Base-by-base conservation (phyloP, 208 protist genomes). In the Endotrypanum monterogeii region DNA sequence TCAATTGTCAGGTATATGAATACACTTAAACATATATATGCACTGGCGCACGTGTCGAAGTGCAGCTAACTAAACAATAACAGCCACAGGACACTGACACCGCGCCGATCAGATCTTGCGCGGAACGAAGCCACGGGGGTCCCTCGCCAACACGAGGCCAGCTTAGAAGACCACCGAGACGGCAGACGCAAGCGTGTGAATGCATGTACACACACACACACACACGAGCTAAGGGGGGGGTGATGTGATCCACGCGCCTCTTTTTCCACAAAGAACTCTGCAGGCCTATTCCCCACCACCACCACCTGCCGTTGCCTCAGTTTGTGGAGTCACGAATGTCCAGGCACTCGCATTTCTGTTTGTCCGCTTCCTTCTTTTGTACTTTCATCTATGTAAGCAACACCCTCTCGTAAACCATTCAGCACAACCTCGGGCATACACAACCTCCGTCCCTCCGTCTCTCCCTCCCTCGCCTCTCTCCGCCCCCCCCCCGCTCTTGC, bases 351-450 rank as follows among this genome's bases (percentile, higher is more conserved):
- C 39, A 12, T n/a, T 20, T 50, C 52, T 37, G 51, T 44, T n/a
- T n/a, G n/a, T n/a, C n/a, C n/a, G n/a, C 52, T 58, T 55, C 30
- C 4, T 32, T 57, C 20, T 41, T 46, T 37, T 63, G 58, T 25
- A 25, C 1, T 20, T 32, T n/a, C 16, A 44, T 63, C 58, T 63
- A 63, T 63, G 35, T n/a, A 63, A 63, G 58, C 35, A 63, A 63
- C 8, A 46, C 25, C 25, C 23, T 23, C 35, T 41, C 35, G 11
- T 28, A 32, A 63, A 11, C 52, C 14, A 63, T 14, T 14, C 58
- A 61, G 25, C 56, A 35, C 52, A 1, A n/a, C n/a, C 18, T 44
- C 56, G 32, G 56, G 30, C 23, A 61, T 35, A 14, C 18, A 62
- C 57, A 62, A 8, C 35, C 23, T 18, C 18, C 35, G 1, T 20